Conservation (phyloP, 106 monocot genomes). For the Platanthera zijinensis region DNA sequence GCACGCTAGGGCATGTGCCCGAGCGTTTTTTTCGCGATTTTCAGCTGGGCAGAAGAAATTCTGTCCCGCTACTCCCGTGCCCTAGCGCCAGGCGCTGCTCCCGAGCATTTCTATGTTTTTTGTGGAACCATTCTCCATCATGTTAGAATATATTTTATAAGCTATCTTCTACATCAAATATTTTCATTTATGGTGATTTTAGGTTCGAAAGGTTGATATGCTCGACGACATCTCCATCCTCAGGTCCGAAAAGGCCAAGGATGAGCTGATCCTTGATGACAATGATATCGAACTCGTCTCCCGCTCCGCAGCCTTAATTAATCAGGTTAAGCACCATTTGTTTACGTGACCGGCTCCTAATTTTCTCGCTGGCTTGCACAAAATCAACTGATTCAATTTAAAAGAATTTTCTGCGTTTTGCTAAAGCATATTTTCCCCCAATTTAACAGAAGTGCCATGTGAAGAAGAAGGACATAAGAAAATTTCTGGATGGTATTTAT, state of each 20-base stretch:
- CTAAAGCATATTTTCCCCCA: background rate
- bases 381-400: background rate
- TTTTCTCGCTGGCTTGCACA: background rate
- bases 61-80: too few relatives aligned
- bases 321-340: conserved; percentile 36
- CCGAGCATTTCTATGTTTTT: too few relatives aligned
- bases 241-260: conserved; percentile 86
- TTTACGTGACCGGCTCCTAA: background rate
- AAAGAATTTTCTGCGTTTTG: background rate
- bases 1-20: too few relatives aligned
- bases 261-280: conserved; percentile 80
- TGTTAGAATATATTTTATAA: too few relatives aligned
- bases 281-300: conserved; percentile 88
- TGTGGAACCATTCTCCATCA: too few relatives aligned
- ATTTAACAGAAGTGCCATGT: conserved; percentile 63
- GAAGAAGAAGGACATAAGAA: conserved; percentile 67
- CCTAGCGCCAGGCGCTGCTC: too few relatives aligned
- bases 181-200: too few relatives aligned
- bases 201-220: too few relatives aligned
- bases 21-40: too few relatives aligned
- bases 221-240: conserved; percentile 55
- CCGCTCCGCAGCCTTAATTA: conserved; percentile 77
- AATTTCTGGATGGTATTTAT: conserved; percentile 72
- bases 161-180: too few relatives aligned
- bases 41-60: too few relatives aligned